phyloP scores from a whole-genome alignment of 345 rosid genomes.

The Physaria fendleri region DNA sequence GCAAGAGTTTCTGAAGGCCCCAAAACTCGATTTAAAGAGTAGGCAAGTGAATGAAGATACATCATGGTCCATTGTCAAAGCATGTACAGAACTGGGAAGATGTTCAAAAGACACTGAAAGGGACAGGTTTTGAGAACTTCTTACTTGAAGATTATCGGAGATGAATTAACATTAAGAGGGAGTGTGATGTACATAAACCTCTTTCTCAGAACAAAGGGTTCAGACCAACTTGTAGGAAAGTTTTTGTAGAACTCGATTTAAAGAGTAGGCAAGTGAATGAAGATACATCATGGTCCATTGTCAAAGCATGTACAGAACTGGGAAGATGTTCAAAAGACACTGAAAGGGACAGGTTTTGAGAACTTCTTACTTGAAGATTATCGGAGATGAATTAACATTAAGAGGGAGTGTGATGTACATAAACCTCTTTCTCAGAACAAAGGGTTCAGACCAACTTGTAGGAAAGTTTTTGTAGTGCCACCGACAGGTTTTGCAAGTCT shows the following conservation, averaged over 20 bases:
- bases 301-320: constrained; percentile 67
- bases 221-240: constrained; percentile 27
- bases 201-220: constrained; percentile 20
- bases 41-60: constrained; percentile 97
- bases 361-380: constrained; percentile 49
- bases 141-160: constrained; percentile 47
- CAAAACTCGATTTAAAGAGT: constrained; percentile 55
- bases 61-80: constrained; percentile 61
- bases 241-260: constrained; percentile 40
- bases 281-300: constrained; percentile 80
- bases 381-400: constrained; percentile 37
- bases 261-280: constrained; percentile 90
- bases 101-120: constrained; percentile 53
- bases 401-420: constrained; percentile 31
- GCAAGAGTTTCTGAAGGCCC: constrained; percentile 82
- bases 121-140: constrained; percentile 55
- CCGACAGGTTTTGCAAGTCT: constrained; percentile 20
- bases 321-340: constrained; percentile 57
- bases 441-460: constrained; percentile 20
- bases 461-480: constrained; percentile 33
- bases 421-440: constrained; percentile 20
- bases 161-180: constrained; percentile 33
- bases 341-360: constrained; percentile 61
- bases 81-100: constrained; percentile 79
- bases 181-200: constrained; percentile 30